A percentile compares a stretch with the other conserved stretches of the same genome.
Evolutionary conservation across 1,284 basidiomycete species (phyloP).

Genomic region (Xerocomus amazonicus): DNA sequence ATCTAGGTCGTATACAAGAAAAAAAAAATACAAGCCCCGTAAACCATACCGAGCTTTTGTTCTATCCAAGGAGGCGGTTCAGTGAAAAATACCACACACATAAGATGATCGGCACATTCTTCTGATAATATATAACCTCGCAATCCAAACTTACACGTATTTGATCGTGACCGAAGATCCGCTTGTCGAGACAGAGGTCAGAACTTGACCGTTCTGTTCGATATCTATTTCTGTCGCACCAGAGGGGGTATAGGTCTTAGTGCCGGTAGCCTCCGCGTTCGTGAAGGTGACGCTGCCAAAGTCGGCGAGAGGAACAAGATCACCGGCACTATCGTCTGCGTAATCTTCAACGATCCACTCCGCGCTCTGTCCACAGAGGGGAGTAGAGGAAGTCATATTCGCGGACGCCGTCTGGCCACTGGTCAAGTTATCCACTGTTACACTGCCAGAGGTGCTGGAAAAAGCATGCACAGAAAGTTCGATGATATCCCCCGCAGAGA

Average conservation of each 20-base stretch:
- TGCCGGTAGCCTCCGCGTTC: neutral
- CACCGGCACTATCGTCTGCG: neutral
- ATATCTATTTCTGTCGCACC: no score
- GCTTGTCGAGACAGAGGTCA: neutral
- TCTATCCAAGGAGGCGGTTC: no score
- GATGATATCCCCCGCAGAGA: slow-evolving; percentile 1
- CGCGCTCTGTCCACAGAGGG: neutral
- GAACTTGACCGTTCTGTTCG: neutral
- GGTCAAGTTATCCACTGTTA: neutral
- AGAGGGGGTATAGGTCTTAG: neutral
- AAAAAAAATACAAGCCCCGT: no score
- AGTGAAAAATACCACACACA: no score
- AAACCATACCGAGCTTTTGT: no score
- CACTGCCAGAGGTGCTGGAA: neutral
- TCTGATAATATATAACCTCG: no score
- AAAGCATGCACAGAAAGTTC: neutral
- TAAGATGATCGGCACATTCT: no score
- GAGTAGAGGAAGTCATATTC: neutral
- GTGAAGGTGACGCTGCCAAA: neutral
- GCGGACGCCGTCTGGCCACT: neutral
- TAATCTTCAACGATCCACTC: neutral
- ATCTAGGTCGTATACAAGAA: no score
- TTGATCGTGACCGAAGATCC: neutral
- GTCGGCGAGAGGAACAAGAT: neutral
- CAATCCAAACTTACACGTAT: neutral